Evolutionary conservation across 169 alveolate genomes (phyloP), one percentile per base, ranked within the genome.

Genomic region (Blepharisma undulans): DNA sequence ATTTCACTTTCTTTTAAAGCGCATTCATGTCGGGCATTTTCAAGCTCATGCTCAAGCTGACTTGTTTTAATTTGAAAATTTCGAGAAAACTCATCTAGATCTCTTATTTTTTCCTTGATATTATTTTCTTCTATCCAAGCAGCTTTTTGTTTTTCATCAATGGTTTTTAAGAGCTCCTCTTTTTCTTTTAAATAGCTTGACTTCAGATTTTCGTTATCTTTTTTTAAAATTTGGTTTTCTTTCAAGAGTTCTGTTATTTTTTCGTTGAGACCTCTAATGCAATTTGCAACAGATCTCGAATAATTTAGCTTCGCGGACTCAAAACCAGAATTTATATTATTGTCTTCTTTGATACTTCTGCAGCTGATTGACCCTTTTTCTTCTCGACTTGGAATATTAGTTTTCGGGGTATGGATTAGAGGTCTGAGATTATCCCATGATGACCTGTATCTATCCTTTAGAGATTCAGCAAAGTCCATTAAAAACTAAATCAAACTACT

Each of bases 251-350:
- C 34, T 21, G 86, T 27, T 1, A 3, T 78, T 12, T 78, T 78
- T 78, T 78, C 61, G 34, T 22, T 78, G 10, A 78, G 34, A 32
- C 61, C 86, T 25, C 86, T 27, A 6, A 78, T 78, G 86, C 86
- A 78, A 32, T 78, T 78, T 25, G 86, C 86, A 32, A 78, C 86
- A 78, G 86, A 48, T 48, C 66, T 48, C 7, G 66, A 48, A 48
- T 48, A 48, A 48, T 48, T 48, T 18, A 48, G 66, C 12, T 48
- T 48, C 10, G 66, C 21, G 66, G 66, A 48, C 16, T 48, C 66
- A 5, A 48, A 48, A 48, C 66, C 66, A 5, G 66, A 48, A 48
- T 48, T 48, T 48, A 48, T 48, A 48, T 48, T 48, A 48, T 48
- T 48, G 66, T 48, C 66, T 48, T 48, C 66, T 48, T 5, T 48